Evolutionary conservation across 1,284 basidiomycete genomes (phyloP).

Genomic region (Cutaneotrichosporon sp.): DNA sequence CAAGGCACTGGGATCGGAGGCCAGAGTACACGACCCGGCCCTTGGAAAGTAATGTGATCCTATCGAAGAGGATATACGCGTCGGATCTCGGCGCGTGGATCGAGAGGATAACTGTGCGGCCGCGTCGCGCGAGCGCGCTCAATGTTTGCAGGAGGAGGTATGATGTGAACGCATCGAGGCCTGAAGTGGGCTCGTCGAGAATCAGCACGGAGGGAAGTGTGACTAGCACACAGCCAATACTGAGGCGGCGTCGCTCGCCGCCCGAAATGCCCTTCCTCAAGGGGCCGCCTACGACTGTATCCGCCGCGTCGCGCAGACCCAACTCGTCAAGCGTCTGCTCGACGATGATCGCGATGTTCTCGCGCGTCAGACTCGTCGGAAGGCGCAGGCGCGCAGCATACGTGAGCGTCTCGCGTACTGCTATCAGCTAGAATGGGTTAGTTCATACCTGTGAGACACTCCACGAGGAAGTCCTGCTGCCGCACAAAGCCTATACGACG

Average conservation of each 20-base stretch:
- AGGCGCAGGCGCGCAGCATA: slow-evolving; percentile 58
- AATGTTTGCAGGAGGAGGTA: slow-evolving; percentile 58
- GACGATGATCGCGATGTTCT: slow-evolving; percentile 53
- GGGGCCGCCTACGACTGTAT: slow-evolving; percentile 57
- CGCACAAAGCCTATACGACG: slow-evolving; percentile 52
- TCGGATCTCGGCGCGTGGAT: slow-evolving; percentile 61
- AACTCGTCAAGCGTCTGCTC: slow-evolving; percentile 60
- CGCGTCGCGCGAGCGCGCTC: slow-evolving; percentile 55
- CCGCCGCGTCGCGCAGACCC: slow-evolving; percentile 58
- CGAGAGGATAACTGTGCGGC: slow-evolving; percentile 57
- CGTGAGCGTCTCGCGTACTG: slow-evolving; percentile 58
- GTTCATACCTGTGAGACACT: slow-evolving; percentile 50
- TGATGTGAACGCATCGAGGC: slow-evolving; percentile 57
- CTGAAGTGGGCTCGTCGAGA: slow-evolving; percentile 60
- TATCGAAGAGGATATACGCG: slow-evolving; percentile 57
- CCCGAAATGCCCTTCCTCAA: slow-evolving; percentile 70
- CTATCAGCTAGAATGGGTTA: neutral
- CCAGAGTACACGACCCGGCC: slow-evolving; percentile 58
- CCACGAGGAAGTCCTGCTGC: slow-evolving; percentile 52
- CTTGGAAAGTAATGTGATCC: slow-evolving; percentile 56
- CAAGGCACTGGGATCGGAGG: slow-evolving; percentile 45
- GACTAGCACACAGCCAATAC: slow-evolving; percentile 78
- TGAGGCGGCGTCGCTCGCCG: slow-evolving; percentile 76
- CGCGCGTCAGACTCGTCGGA: slow-evolving; percentile 50
- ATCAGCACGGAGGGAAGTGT: slow-evolving; percentile 75